Evolutionary conservation across 495 filamentous ascomycete genomes (phyloP).

Genomic region (Neurospora sp.): DNA sequence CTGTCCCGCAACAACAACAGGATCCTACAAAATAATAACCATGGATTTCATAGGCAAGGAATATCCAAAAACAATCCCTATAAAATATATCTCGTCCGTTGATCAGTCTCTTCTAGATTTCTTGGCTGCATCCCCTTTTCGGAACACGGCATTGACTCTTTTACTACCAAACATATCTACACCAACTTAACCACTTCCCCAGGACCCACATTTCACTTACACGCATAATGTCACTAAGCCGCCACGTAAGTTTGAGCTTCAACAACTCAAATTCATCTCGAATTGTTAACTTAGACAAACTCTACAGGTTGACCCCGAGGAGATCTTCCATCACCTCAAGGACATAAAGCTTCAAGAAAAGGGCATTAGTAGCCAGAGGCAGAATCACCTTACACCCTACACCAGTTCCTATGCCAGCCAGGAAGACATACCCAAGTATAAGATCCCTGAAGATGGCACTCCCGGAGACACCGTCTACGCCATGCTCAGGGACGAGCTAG

Average conservation of each 20-base stretch:
- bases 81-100: neutral
- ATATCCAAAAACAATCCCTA: neutral
- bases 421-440: conserved; percentile 57
- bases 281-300: neutral
- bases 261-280: neutral
- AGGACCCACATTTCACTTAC: neutral
- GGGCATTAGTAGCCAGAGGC: conserved; percentile 10
- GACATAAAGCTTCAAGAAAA: conserved; percentile 25
- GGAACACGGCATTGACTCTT: neutral
- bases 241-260: neutral
- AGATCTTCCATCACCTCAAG: conserved; percentile 46
- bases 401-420: conserved; percentile 50
- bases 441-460: conserved; percentile 50
- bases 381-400: conserved; percentile 50
- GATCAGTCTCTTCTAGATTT: neutral
- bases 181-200: neutral
- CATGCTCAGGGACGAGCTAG: conserved; percentile 62
- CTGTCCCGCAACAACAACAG: neutral
- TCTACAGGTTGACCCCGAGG: conserved; percentile 44
- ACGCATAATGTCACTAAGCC: neutral
- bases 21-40: neutral
- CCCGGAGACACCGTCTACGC: conserved; percentile 56
- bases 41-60: neutral
- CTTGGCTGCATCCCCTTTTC: neutral
- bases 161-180: neutral